Evolutionary conservation across 164 flowering plant species (phyloP).

Genomic region (Macadamia tetraphylla): DNA sequence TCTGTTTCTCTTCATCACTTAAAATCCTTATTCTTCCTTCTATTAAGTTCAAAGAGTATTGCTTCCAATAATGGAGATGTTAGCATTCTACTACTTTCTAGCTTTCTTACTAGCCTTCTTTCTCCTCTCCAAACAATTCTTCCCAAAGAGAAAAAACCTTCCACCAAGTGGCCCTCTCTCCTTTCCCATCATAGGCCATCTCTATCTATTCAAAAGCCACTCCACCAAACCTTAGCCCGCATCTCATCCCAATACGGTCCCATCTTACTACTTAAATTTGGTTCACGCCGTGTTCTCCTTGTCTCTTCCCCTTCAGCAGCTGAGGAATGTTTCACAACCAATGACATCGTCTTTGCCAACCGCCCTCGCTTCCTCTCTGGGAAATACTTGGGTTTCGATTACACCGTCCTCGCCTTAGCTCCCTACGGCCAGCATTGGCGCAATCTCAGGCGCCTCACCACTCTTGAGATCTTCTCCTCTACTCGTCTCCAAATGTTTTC

Average conservation of each 20-base stretch:
- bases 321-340: conserved; percentile 6
- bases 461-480: conserved; percentile 2
- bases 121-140: conserved; percentile 11
- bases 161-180: too few relatives aligned
- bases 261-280: conserved; percentile 18
- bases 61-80: conserved; percentile 7
- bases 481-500: conserved; percentile 26
- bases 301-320: conserved; percentile 4
- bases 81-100: not conserved
- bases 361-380: conserved; percentile 39
- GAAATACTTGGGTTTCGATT: conserved; percentile 31
- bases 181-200: too few relatives aligned
- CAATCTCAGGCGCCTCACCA: conserved; percentile 31
- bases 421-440: conserved; percentile 56
- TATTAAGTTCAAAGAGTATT: too few relatives aligned
- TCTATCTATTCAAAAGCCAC: too few relatives aligned
- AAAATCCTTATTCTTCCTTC: too few relatives aligned
- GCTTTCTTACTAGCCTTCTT: conserved; percentile 8
- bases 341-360: conserved; percentile 50
- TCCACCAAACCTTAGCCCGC: conserved; percentile 7
- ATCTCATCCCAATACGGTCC: conserved; percentile 24
- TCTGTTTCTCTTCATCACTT: too few relatives aligned
- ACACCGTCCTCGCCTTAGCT: conserved; percentile 22
- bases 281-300: conserved; percentile 30
- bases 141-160: not conserved